Base-by-base conservation (phyloP, 2,329 filamentous ascomycete species). In the Ophiocordyceps robertsii region DNA sequence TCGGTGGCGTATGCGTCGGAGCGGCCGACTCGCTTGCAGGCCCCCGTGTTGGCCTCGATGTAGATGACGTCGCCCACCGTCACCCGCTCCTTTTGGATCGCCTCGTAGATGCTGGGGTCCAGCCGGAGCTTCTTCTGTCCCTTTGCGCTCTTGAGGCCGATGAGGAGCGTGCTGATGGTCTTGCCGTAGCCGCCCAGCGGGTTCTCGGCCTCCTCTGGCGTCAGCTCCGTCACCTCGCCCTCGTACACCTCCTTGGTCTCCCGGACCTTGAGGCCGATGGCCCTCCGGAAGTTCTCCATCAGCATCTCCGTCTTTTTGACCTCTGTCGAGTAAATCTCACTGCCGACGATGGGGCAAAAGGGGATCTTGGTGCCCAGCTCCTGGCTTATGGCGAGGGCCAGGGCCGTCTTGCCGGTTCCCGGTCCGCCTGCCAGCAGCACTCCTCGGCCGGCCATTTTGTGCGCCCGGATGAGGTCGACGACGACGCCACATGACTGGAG, bases 211-310 rank as follows among this genome's bases (percentile, higher is more conserved):
- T 98, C 92, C 66, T 98, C 92, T 33, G 92, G 92, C 29, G 90
- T 95, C 53, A 98, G 78, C 65, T 98, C 92, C 51, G 87, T 95
- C 44, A 98, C 92, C 67, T 98, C 92, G 59, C 92, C 92, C 68
- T 98, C 92, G 66, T 96, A 98, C 45, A 98, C 90, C 66, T 98
- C 92, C 67, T 98, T 98, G 41, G 90, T 95, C 72, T 98, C 92
- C 56, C 92, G 87, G 51, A 98, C 92, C 59, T 94, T 89, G 52
- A 98, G 74, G 30, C 90, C 92, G 62, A 98, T 98, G 45, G 92
- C 92, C 59, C 92, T 76, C 60, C 92, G 78, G 65, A 98, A 98
- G 69, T 96, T 96, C 73, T 98, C 92, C 92, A 96, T 96, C 60
- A 98, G 69, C 51, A 94, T 84, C 65, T 98, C 92, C 40, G 92